Percentiles rank a stretch among this genome's conserved stretches.
phyloP scores from a whole-genome alignment of 2,329 filamentous ascomycete genomes.

The Sporothrix pseudoabietina region DNA sequence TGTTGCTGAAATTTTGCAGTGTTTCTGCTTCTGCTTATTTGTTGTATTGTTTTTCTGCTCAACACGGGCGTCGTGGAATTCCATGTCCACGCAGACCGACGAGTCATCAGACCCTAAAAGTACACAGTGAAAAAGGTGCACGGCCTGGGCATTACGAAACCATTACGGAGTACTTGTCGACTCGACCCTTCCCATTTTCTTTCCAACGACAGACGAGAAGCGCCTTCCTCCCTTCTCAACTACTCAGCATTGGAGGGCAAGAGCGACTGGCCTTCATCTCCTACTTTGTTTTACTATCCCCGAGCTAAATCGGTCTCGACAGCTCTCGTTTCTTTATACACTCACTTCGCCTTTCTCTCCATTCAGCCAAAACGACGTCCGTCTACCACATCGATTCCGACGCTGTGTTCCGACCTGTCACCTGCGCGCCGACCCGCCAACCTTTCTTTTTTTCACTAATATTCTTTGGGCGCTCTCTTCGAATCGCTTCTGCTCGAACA shows the following conservation, averaged over 20 bases:
- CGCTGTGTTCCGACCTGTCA: background rate
- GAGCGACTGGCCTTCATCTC: background rate
- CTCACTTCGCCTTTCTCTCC: background rate
- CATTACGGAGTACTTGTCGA: no score
- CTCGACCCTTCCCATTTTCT: background rate
- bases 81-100: background rate
- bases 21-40: background rate
- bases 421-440: background rate
- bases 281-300: background rate
- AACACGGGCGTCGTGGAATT: background rate
- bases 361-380: background rate
- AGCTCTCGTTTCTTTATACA: background rate
- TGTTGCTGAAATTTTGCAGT: background rate
- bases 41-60: background rate
- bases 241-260: background rate
- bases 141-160: slow-evolving; percentile 1
- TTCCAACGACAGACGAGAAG: background rate
- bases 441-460: background rate
- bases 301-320: background rate
- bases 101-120: background rate
- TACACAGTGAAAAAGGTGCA: slow-evolving; percentile 5
- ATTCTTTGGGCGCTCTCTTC: background rate
- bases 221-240: background rate
- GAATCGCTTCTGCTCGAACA: background rate
- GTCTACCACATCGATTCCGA: background rate